Evolutionary conservation across 805 yeast genomes (phyloP).

Genomic region (Komagataella ulmi): DNA sequence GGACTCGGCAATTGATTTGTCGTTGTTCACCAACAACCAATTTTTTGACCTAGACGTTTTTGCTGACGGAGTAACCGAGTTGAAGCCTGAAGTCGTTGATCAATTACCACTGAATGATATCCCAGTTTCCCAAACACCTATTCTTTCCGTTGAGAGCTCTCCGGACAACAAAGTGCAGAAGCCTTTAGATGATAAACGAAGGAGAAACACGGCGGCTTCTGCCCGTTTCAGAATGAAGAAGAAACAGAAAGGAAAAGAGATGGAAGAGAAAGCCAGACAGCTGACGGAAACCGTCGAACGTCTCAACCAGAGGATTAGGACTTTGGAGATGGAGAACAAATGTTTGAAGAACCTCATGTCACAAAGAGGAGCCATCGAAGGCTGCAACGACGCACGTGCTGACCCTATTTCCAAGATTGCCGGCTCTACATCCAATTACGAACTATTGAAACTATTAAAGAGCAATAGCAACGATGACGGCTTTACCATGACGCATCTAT

Average conservation of each 20-base stretch:
- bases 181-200: conserved; percentile 27
- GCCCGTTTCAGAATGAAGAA: conserved; percentile 54
- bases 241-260: conserved; percentile 43
- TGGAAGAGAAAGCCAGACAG: conserved; percentile 32
- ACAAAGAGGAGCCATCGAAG: conserved; percentile 23
- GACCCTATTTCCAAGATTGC: background rate
- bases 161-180: background rate
- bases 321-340: conserved; percentile 49
- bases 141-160: background rate
- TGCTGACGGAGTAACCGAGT: conserved; percentile 2
- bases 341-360: conserved; percentile 39
- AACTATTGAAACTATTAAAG: conserved; percentile 3
- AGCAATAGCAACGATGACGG: conserved; percentile 1
- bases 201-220: conserved; percentile 51
- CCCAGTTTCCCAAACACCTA: background rate
- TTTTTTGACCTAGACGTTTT: conserved; percentile 12
- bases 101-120: background rate
- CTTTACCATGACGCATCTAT: conserved; percentile 1
- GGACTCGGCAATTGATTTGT: conserved; percentile 7
- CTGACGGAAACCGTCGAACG: conserved; percentile 30
- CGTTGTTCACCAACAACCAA: conserved; percentile 11
- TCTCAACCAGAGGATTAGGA: conserved; percentile 33
- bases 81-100: background rate
- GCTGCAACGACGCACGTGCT: background rate
- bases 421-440: conserved; percentile 2